These are phyloP conservation scores for Cytospora leucostoma DNA, from an alignment of 2,329 filamentous ascomycete species.

Conservation along the genomic window DNA sequence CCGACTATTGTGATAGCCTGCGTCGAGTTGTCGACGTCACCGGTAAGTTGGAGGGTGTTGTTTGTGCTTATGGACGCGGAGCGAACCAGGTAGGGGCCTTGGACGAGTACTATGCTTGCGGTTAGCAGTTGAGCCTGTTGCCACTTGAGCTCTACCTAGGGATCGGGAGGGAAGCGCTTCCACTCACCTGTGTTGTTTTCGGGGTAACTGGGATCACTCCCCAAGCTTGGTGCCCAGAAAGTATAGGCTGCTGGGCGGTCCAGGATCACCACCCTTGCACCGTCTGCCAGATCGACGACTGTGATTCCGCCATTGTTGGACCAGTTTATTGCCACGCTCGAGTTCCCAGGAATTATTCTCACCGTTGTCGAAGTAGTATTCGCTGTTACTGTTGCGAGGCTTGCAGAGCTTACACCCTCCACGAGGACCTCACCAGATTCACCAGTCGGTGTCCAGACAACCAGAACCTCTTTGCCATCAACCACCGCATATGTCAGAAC, in stretches of 20 bases:
- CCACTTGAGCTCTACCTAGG: no score
- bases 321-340: slow-evolving; percentile 48
- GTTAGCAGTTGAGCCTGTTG: neutral
- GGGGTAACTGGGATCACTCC: slow-evolving; percentile 47
- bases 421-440: slow-evolving; percentile 57
- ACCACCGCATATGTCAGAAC: slow-evolving; percentile 53
- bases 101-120: slow-evolving; percentile 46
- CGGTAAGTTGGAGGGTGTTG: slow-evolving; percentile 44
- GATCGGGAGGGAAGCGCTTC: no score
- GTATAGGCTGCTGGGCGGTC: slow-evolving; percentile 56
- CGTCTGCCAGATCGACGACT: slow-evolving; percentile 48
- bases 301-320: slow-evolving; percentile 51
- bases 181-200: slow-evolving; percentile 47
- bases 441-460: slow-evolving; percentile 55
- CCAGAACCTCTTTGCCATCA: slow-evolving; percentile 49
- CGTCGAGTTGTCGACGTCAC: slow-evolving; percentile 44
- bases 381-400: slow-evolving; percentile 37
- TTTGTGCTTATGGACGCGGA: slow-evolving; percentile 39
- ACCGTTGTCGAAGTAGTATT: slow-evolving; percentile 44
- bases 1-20: slow-evolving; percentile 51
- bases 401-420: slow-evolving; percentile 41
- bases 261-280: slow-evolving; percentile 52
- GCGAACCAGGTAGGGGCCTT: slow-evolving; percentile 55
- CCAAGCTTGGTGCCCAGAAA: slow-evolving; percentile 57
- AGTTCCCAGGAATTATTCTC: slow-evolving; percentile 43